A percentile compares a stretch with the other conserved stretches of the same genome.
Evolutionary conservation across 495 filamentous ascomycete species (phyloP).

Genomic region (Penicillium egyptiacum): DNA sequence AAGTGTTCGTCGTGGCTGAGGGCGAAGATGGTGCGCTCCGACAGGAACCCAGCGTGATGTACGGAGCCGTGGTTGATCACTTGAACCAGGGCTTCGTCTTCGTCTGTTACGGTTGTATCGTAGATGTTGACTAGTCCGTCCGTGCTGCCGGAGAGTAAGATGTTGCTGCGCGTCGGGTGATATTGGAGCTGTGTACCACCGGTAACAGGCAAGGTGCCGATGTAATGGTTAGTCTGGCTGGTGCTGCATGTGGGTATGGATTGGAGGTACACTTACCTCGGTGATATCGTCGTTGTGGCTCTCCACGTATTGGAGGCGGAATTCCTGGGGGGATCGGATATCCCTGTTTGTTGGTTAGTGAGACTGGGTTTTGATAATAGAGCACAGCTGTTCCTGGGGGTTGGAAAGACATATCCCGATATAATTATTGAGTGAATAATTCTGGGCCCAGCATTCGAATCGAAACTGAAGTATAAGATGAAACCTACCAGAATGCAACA

Average conservation of each 20-base stretch:
- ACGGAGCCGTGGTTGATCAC: conserved; percentile 89
- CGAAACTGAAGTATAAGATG: neutral
- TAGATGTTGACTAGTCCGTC: conserved; percentile 88
- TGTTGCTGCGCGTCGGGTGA: conserved; percentile 60
- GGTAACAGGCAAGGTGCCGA: conserved; percentile 10
- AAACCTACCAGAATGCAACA: conserved; percentile 68
- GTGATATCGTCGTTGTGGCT: conserved; percentile 93
- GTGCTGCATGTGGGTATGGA: neutral
- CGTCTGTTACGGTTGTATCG: conserved; percentile 70
- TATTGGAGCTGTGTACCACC: conserved; percentile 59
- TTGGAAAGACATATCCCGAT: neutral
- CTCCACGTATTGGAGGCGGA: conserved; percentile 68
- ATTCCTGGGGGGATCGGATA: conserved; percentile 54
- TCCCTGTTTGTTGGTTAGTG: conserved; percentile 59
- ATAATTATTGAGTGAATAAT: neutral
- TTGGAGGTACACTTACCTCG: conserved; percentile 49
- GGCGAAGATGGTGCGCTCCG: conserved; percentile 64
- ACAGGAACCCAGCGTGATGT: conserved; percentile 80
- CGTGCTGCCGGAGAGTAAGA: conserved; percentile 84
- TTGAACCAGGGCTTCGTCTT: conserved; percentile 82
- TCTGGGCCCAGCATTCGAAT: neutral
- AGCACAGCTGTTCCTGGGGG: neutral
- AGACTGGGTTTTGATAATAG: neutral
- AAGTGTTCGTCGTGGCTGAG: conserved; percentile 80
- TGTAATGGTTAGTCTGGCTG: conserved; percentile 17